Evolutionary conservation across 768 basidiomycete species (phyloP).

Genomic region (Boletus rubescentipes): DNA sequence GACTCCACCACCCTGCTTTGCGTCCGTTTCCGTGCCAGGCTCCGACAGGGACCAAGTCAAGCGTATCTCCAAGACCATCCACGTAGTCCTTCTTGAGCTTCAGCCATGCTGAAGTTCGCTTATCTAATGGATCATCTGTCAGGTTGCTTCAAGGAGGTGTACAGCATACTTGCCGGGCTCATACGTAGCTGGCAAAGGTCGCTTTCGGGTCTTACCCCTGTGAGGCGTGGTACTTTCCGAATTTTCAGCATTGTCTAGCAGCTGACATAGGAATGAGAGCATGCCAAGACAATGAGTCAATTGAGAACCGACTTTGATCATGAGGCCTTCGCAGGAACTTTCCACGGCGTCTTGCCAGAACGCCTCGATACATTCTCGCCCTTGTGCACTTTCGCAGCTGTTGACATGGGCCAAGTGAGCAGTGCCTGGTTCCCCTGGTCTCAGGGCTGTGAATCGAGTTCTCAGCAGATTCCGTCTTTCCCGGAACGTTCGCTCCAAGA

Average conservation of each 20-base stretch:
- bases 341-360: conserved; percentile 79
- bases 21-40: conserved; percentile 91
- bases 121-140: conserved; percentile 45
- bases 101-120: conserved; percentile 83
- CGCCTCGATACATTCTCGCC: conserved; percentile 58
- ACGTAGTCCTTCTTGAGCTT: conserved; percentile 95
- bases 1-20: conserved; percentile 92
- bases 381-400: conserved; percentile 63
- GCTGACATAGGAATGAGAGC: conserved; percentile 37
- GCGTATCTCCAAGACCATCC: conserved; percentile 70
- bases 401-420: conserved; percentile 77
- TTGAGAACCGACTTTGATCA: conserved; percentile 69
- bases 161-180: conserved; percentile 54
- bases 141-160: neutral
- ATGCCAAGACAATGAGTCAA: neutral
- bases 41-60: conserved; percentile 69
- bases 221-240: conserved; percentile 35
- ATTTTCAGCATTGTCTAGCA: conserved; percentile 58
- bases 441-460: conserved; percentile 56
- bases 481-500: conserved; percentile 69
- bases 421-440: conserved; percentile 39
- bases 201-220: conserved; percentile 48
- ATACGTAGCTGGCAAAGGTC: conserved; percentile 80
- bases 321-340: conserved; percentile 86
- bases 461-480: conserved; percentile 65